phyloP scores from a whole-genome alignment of 2,329 filamentous ascomycete species.

The Talaromyces sp. region DNA sequence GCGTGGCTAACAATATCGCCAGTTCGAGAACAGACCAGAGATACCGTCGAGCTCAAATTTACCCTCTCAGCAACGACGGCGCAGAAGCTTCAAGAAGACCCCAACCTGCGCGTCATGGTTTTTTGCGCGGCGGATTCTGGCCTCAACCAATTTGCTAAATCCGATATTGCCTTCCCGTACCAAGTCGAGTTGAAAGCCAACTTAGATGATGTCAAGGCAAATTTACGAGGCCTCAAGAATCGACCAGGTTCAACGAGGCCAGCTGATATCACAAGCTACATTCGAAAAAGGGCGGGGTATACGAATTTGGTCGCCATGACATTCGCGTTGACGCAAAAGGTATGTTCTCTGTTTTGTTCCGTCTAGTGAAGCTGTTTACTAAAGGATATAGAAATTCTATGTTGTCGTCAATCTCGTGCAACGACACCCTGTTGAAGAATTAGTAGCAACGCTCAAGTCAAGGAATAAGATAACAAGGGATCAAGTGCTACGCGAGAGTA shows the following conservation, averaged over 20 bases:
- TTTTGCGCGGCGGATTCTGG: slow-evolving; percentile 68
- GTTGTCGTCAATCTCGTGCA: slow-evolving; percentile 71
- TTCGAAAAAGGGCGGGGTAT: slow-evolving; percentile 65
- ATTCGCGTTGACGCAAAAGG: slow-evolving; percentile 88
- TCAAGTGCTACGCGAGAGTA: slow-evolving; percentile 79
- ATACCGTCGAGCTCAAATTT: slow-evolving; percentile 56
- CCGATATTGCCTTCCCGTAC: slow-evolving; percentile 81
- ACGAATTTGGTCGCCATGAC: slow-evolving; percentile 76
- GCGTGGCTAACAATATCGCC: slow-evolving; percentile 19
- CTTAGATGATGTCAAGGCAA: slow-evolving; percentile 80
- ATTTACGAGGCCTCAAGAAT: slow-evolving; percentile 89
- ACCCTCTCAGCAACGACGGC: slow-evolving; percentile 51
- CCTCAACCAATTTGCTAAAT: slow-evolving; percentile 51
- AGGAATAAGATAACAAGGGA: slow-evolving; percentile 72
- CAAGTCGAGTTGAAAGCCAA: slow-evolving; percentile 93
- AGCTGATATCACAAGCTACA: slow-evolving; percentile 75
- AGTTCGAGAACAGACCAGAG: slow-evolving; percentile 57
- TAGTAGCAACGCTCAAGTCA: slow-evolving; percentile 62
- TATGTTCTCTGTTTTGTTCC: slow-evolving; percentile 39
- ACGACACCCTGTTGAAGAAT: slow-evolving; percentile 62
- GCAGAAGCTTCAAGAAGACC: slow-evolving; percentile 54
- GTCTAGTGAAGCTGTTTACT: background rate
- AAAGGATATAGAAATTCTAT: slow-evolving; percentile 59
- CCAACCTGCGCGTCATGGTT: slow-evolving; percentile 68
- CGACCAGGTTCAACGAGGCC: slow-evolving; percentile 92